These are phyloP conservation scores for Mortierella antarctica DNA, from an alignment of 192 early-diverging fungal genomes.

Conservation along the genomic window DNA sequence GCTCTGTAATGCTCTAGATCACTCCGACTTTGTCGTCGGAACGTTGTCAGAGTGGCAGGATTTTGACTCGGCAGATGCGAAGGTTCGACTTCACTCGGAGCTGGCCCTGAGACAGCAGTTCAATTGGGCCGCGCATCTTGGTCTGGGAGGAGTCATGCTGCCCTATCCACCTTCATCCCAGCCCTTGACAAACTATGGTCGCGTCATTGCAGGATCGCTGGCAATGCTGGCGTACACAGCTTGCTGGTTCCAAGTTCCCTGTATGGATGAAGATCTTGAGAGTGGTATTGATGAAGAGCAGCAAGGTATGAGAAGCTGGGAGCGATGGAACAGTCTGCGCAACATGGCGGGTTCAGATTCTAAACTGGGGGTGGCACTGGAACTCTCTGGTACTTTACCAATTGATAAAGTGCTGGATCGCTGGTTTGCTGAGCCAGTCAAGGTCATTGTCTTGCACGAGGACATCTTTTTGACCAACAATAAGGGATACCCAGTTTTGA, in stretches of 20 bases:
- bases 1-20: constrained; percentile 1
- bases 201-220: constrained; percentile 56
- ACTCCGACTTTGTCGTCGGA: constrained; percentile 57
- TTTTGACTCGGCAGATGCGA: constrained; percentile 61
- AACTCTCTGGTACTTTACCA: constrained; percentile 63
- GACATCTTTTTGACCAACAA: constrained; percentile 80
- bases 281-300: constrained; percentile 10
- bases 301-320: constrained; percentile 68
- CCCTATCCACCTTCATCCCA: constrained; percentile 48
- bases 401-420: constrained; percentile 55
- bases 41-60: constrained; percentile 64
- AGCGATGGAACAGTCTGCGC: constrained; percentile 83
- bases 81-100: constrained; percentile 67
- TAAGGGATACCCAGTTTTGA: constrained; percentile 90
- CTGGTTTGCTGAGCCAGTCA: constrained; percentile 94
- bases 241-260: constrained; percentile 45
- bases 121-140: constrained; percentile 78
- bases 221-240: constrained; percentile 22
- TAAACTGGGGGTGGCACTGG: constrained; percentile 74
- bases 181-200: constrained; percentile 66
- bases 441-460: constrained; percentile 77
- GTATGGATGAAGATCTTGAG: constrained; percentile 59
- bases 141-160: constrained; percentile 68
- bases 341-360: constrained; percentile 74
- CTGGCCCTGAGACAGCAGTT: constrained; percentile 71